Evolutionary conservation across 176 grass and related monocot species (phyloP).

Genomic region (Phoenix roebelenii): DNA sequence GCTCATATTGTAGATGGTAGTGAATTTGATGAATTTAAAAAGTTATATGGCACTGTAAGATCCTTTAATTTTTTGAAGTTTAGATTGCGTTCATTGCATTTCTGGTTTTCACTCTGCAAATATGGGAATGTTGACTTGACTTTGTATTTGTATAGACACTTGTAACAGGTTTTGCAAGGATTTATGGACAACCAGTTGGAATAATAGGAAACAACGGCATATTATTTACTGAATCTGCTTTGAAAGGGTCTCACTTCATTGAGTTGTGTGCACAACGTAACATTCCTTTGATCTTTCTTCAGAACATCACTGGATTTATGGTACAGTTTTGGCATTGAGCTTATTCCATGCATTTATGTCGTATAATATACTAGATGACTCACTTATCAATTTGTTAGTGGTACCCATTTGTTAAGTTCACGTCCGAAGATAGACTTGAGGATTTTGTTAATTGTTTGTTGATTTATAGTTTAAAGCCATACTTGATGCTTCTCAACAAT

Average conservation of each 20-base stretch:
- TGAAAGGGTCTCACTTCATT: slow-evolving; percentile 94
- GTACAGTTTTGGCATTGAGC: slow-evolving; percentile 28
- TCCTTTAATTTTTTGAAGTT: slow-evolving; percentile 13
- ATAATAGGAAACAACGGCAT: slow-evolving; percentile 98
- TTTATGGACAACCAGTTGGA: slow-evolving; percentile 80
- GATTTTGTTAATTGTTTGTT: no score
- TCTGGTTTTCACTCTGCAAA: slow-evolving; percentile 2
- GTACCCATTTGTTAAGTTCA: no score
- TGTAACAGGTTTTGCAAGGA: slow-evolving; percentile 91
- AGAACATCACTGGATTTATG: slow-evolving; percentile 99
- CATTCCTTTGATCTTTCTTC: slow-evolving; percentile 99
- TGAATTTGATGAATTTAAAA: slow-evolving; percentile 98
- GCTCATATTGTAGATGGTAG: slow-evolving; percentile 75
- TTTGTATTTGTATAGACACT: slow-evolving; percentile 53
- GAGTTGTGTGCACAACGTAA: slow-evolving; percentile 88
- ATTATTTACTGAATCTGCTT: slow-evolving; percentile 87
- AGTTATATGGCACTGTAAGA: slow-evolving; percentile 92
- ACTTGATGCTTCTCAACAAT: no score
- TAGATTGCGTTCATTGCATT: slow-evolving; percentile 11
- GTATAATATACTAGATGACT: no score
- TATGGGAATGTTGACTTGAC: slow-evolving; percentile 14
- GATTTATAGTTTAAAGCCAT: no score
- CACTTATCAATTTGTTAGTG: no score
- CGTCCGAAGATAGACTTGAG: no score
- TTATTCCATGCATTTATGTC: no score